Evolutionary conservation across 1,139 yeast species (phyloP), one percentile per base, ranked within the genome.

Genomic region (Hemisphaericaspora xylofermentans): DNA sequence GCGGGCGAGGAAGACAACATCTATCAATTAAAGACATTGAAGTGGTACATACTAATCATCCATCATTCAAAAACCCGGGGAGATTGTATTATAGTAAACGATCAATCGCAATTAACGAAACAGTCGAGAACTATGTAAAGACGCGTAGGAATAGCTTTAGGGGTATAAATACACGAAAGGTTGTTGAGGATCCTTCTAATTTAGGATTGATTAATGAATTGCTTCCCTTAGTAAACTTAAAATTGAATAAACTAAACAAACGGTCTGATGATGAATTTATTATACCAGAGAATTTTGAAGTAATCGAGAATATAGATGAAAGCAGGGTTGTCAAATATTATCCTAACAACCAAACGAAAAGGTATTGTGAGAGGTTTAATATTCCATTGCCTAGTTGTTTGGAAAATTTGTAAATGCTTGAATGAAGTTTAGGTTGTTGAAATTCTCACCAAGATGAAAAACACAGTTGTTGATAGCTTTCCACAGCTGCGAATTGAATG

Each of bases 1-100:
- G 95, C 51, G 63, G 84, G 1, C 88, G 88, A 0, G 63, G 69
- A 13, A 66, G 94, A 13, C 55, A 66, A 25, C 86, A 72, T 53
- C 50, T 88, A 6, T 78, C 78, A 44, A 48, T 69, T 3, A 16
- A 71, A 10, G 56, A 65, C 0, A 55, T 81, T n/a, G 43, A 50
- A 13, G 41, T 47, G 1, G 28, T 50, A 54, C 29, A 63, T 57
- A 0, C 52, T 43, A 17, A 48, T 44, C 50, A 57, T 49, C 25
- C 68, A 46, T 46, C 66, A 50, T 9, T 46, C 48, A 2, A 48
- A 19, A 35, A 43, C 1, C 16, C 29, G 16, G 28, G 32, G 9
- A 30, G 35, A 9, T 54, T 79, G 33, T 61, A 60, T 48, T 66
- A 66, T 52, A 80, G 76, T 49, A 56, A 61, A 13, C 76, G 82